Base-by-base conservation (phyloP, 2,329 filamentous ascomycete species). In the Ophiostoma quercus region DNA sequence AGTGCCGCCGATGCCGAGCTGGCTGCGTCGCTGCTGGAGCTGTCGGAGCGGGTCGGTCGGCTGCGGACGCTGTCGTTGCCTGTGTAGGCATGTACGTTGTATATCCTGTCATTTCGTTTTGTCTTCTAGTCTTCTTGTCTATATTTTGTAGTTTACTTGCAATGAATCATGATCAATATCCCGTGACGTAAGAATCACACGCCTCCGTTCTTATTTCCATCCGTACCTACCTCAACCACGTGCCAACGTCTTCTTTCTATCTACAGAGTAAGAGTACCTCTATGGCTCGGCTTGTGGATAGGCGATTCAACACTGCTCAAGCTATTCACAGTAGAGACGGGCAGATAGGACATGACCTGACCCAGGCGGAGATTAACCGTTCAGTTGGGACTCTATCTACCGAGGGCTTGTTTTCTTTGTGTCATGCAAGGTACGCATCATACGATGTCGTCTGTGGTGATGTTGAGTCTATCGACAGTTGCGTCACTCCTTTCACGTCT, bases 41-140 rank as follows among this genome's bases (percentile, higher is more conserved):
- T 73, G 7, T 71, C 70, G 1, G 41, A 67, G n/a, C 37, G 57
- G n/a, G 54, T 66, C 6, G 63, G 63, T 6, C 34, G n/a, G n/a
- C 34, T 41, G 37, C 37, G 37, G n/a, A 29, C 34, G 7, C 34
- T 41, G n/a, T 3, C 32, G 5, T 19, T 66, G 63, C 63, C n/a
- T 1, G n/a, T 66, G 22, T 66, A 41, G 39, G 12, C 37, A 11
- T 39, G 6, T 39, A 29, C 25, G 25, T 29, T 16, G 60, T 2
- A 41, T 41, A 41, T 41, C 9, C 39, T 3, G 9, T 41, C 37
- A 12, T 5, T 34, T 19, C 11, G 2, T 29, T 37, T 63, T 63
- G 32, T 63, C 39, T 12, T 41, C 12, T 41, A 9, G 39, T 14
- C 9, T 12, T 41, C 12, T 37, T 65, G 3, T 65, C 3, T 65